phyloP scores from a whole-genome alignment of 2,329 filamentous ascomycete species.

The Epicoccum nigrum region DNA sequence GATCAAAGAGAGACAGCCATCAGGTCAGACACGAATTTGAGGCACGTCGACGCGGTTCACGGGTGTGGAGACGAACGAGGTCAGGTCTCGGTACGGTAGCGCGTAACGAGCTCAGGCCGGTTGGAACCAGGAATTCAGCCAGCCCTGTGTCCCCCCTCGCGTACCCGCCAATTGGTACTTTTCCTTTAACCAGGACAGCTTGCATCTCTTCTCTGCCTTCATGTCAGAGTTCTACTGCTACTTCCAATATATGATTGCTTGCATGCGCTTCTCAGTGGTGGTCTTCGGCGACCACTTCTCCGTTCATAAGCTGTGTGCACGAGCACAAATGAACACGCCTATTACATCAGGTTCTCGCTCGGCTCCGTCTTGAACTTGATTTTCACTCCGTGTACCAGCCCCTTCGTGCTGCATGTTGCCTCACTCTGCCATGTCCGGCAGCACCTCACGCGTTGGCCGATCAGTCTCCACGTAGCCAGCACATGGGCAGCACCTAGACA shows the following conservation, averaged over 20 bases:
- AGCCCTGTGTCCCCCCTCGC: conserved; percentile 22
- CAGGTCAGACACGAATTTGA: conserved; percentile 41
- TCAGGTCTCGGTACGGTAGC: conserved; percentile 22
- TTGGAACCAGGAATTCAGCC: conserved; percentile 26
- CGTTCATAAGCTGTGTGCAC: conserved; percentile 36
- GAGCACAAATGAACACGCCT: conserved; percentile 33
- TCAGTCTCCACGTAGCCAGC: conserved; percentile 19
- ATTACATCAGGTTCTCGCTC: conserved; percentile 38
- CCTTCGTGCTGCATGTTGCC: conserved; percentile 39
- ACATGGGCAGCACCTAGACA: conserved; percentile 22
- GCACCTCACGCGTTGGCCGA: conserved; percentile 27
- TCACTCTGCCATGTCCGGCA: conserved; percentile 31
- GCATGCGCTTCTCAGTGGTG: conserved; percentile 10
- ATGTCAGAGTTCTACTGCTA: not conserved
- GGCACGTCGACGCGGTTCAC: conserved; percentile 37
- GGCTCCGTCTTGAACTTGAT: conserved; percentile 35
- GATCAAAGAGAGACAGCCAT: conserved; percentile 45
- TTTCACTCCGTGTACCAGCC: conserved; percentile 43
- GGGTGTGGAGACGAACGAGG: conserved; percentile 32
- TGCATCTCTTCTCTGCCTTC: not conserved
- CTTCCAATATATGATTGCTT: not conserved
- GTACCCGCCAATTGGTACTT: conserved; percentile 8
- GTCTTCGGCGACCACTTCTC: conserved; percentile 19
- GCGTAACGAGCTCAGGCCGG: conserved; percentile 35
- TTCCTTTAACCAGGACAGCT: not conserved